A percentile compares a stretch with the other conserved stretches of the same genome.
These are phyloP conservation scores for Xylariaceae sp. DNA, from an alignment of 2,329 filamentous ascomycete genomes.

Conservation along the genomic window DNA sequence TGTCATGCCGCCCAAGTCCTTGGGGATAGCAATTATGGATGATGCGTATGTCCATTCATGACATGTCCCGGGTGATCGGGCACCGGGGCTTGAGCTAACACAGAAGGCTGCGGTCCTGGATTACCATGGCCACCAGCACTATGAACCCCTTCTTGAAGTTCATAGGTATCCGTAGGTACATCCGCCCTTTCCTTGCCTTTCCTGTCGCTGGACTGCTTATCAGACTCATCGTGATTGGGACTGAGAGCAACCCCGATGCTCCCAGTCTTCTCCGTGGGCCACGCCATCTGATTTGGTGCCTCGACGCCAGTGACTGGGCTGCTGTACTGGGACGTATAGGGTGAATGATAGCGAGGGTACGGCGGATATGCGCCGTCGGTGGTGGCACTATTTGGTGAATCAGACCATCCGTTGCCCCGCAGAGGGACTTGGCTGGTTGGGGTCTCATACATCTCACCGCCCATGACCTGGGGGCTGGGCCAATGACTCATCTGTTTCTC, in stretches of 20 bases:
- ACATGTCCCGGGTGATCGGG: constrained; percentile 44
- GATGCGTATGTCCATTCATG: constrained; percentile 28
- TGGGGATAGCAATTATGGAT: background rate
- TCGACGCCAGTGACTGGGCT: constrained; percentile 49
- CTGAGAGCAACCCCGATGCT: constrained; percentile 43
- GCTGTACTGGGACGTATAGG: constrained; percentile 55
- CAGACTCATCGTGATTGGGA: constrained; percentile 28
- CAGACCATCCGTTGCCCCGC: constrained; percentile 47
- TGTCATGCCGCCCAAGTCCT: background rate
- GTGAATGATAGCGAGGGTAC: constrained; percentile 50
- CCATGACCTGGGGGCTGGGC: constrained; percentile 35
- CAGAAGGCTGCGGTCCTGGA: constrained; percentile 18
- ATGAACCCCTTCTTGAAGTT: constrained; percentile 43
- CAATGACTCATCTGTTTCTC: constrained; percentile 41
- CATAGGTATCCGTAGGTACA: constrained; percentile 39
- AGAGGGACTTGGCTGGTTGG: constrained; percentile 51
- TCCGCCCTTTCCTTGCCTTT: constrained; percentile 38
- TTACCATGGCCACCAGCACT: constrained; percentile 28
- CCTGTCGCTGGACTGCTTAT: constrained; percentile 29
- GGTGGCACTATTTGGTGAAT: constrained; percentile 44
- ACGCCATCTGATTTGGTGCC: constrained; percentile 29
- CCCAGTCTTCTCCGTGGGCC: constrained; percentile 35
- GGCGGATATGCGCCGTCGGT: constrained; percentile 29
- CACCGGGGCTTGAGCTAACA: constrained; percentile 35
- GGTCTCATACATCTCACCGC: constrained; percentile 45